Evolutionary conservation across 495 filamentous ascomycete genomes (phyloP), one percentile per base, ranked within the genome.

Genomic region (Wilcoxina mikolae): DNA sequence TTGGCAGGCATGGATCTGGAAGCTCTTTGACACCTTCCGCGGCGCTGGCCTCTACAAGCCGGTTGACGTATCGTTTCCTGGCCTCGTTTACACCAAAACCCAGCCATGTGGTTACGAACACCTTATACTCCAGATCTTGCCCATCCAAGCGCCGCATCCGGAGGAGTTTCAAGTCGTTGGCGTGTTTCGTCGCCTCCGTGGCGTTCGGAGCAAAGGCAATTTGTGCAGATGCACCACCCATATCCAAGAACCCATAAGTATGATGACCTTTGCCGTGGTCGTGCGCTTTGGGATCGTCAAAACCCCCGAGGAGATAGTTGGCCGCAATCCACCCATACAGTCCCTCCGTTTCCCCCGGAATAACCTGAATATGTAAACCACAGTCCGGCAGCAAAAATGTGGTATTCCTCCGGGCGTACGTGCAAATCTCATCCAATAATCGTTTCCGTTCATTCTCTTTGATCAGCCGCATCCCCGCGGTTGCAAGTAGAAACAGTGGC

Each of bases 281-380:
- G 59, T 93, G 85, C 23, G 76, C 70, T 24, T 78, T 73, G 0
- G 88, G 84, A n/a, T 75, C 68, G 66, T 96, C 84, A 58, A 96
- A 96, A 1, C 87, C 87, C n/a, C 85, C 88, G 28, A 99, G 71
- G 18, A 99, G 70, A 65, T 96, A 99, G 64, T 99, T 99, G n/a
- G 90, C 81, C 29, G 91, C 91, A 58, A 96, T 82, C 91, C 91
- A 99, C n/a, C 91, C 91, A 59, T 96, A 99, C 38, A 99, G 68
- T 17, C 89, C 91, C 68, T 99, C 91, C 0, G 93, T 96, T 64
- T 94, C 89, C n/a, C 91, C 91, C 1, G 85, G 80, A 54, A 99
- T 96, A 11, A 95, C 87, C 63, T 95, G 90, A 22, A 99, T 84
- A 62, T 99, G 88, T 3, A 85, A 68, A 51, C 75, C 78, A 70